Evolutionary conservation across 225 moss, liverwort and hornwort species (phyloP).

Genomic region (Pleurozium schreberi): DNA sequence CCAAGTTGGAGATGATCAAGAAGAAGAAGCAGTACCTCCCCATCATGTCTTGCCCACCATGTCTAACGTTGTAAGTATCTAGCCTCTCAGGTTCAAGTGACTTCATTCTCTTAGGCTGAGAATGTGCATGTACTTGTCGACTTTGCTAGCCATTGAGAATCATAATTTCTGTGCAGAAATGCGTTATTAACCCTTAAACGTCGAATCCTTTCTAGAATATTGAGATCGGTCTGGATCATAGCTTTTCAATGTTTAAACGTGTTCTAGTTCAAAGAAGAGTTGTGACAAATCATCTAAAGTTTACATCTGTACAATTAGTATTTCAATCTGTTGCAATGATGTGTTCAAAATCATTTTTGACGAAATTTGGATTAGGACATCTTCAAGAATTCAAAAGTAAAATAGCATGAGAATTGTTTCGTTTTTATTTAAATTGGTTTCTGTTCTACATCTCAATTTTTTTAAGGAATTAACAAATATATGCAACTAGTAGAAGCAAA

Average conservation of each 20-base stretch:
- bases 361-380: neutral
- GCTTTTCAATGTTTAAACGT: neutral
- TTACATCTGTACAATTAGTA: neutral
- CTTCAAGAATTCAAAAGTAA: neutral
- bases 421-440: neutral
- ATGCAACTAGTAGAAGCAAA: neutral
- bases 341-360: neutral
- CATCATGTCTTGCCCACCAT: conserved; percentile 88
- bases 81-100: neutral
- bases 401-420: neutral
- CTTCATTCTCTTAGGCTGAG: neutral
- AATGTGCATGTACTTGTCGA: neutral
- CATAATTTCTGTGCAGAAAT: neutral
- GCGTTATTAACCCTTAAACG: neutral
- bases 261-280: neutral
- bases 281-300: neutral
- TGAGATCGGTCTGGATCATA: neutral
- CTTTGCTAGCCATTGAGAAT: neutral
- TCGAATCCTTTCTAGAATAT: neutral
- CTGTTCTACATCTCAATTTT: neutral
- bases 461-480: neutral
- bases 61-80: conserved; percentile 76
- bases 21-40: conserved; percentile 69
- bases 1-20: conserved; percentile 91
- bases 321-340: neutral